Evolutionary conservation across 805 yeast genomes (phyloP), one percentile per base, ranked within the genome.

Genomic region (Yamadazyma sp.): DNA sequence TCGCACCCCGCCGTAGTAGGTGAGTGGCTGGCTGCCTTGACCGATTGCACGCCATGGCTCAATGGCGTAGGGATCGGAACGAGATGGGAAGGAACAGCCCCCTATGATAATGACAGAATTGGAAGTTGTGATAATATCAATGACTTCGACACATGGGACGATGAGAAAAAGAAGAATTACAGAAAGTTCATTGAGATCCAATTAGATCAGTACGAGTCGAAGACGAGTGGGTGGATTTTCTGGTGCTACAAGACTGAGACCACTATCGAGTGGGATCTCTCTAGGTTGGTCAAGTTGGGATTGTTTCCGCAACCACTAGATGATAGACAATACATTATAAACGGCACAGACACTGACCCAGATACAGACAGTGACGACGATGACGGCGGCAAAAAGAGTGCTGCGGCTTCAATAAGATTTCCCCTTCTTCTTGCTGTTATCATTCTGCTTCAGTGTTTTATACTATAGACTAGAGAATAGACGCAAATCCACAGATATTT

Each of bases 181-280:
- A 65, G 84, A 41, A 70, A 66, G 47, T 74, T 71, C 44, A 66
- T 82, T 21, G 83, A 80, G 49, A 76, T 73, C 13, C 88, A 82
- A 50, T 54, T 82, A 40, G 76, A 78, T 28, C 65, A 75, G 13
- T 82, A 68, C 53, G 67, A 63, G 16, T 35, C 38, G 7, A 39
- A 52, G 26, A 64, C 70, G 29, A 62, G 62, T 6, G 88, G 90
- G 0, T 82, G 82, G 78, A 73, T 82, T 26, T 82, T 80, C 50
- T 82, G 89, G 90, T 77, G 79, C 48, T 82, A 70, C 62, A 82
- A 80, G 52, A 81, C 87, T 0, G 90, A 82, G 50, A 54, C 59
- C 35, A 73, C 86, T 1, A 62, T 78, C 17, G 88, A 81, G 53
- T 82, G 89, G 88, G 86, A 81, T 53, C 70, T 78, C 49, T 54